A percentile compares a stretch with the other conserved stretches of the same genome.
Evolutionary conservation across 1,284 basidiomycete species (phyloP).

Genomic region (Leccinum colubrinum): DNA sequence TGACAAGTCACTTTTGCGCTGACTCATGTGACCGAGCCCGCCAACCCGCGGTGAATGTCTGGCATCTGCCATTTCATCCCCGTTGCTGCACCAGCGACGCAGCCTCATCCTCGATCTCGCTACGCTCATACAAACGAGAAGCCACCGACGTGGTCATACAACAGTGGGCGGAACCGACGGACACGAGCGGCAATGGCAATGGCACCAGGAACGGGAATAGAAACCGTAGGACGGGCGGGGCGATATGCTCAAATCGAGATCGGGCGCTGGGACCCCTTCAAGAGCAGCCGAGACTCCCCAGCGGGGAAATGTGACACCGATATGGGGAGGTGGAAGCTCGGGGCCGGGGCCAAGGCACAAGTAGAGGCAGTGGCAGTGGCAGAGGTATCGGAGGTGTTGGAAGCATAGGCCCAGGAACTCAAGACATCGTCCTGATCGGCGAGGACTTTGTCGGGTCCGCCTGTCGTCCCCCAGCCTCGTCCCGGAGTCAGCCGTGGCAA

Average conservation of each 20-base stretch:
- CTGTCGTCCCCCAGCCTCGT: neutral
- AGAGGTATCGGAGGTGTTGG: neutral
- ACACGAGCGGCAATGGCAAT: neutral
- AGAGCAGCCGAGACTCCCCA: conserved; percentile 1
- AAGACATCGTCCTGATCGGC: conserved; percentile 4
- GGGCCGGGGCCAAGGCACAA: conserved; percentile 10
- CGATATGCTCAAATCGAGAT: too few relatives aligned
- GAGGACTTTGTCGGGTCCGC: neutral
- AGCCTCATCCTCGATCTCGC: too few relatives aligned
- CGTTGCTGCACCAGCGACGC: too few relatives aligned
- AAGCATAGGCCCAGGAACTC: neutral
- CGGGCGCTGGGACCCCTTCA: conserved; percentile 37
- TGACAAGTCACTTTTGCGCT: too few relatives aligned
- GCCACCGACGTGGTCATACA: too few relatives aligned
- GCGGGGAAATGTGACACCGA: conserved; percentile 14
- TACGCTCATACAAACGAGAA: too few relatives aligned
- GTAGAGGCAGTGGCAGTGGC: neutral
- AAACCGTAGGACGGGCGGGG: too few relatives aligned
- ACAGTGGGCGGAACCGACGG: too few relatives aligned
- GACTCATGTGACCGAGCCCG: too few relatives aligned
- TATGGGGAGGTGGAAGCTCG: conserved; percentile 18
- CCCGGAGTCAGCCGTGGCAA: neutral
- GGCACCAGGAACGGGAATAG: neutral
- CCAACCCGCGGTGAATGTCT: too few relatives aligned
- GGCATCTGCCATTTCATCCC: too few relatives aligned